These are phyloP conservation scores for Phytophthora fragariae DNA, from an alignment of 352 stramenopile species.

Conservation along the genomic window DNA sequence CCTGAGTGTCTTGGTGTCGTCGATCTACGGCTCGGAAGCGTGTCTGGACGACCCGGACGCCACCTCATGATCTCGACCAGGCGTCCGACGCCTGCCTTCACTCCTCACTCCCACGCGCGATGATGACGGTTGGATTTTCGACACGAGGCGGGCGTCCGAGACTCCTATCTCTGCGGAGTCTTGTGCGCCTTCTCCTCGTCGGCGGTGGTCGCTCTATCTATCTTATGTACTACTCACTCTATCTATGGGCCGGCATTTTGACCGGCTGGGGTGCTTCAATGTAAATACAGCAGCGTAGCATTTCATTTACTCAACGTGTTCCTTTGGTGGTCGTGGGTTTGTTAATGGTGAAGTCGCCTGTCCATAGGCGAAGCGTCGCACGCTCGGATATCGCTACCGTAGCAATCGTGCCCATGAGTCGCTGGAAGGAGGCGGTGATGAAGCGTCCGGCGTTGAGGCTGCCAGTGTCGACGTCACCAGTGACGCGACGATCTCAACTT, in stretches of 20 bases:
- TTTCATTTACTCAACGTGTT: conserved; percentile 2
- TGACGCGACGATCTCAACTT: neutral
- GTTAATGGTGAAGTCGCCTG: neutral
- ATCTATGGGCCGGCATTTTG: conserved; percentile 46
- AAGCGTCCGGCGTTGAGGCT: conserved; percentile 16
- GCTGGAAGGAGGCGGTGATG: neutral
- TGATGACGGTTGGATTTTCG: conserved; percentile 23
- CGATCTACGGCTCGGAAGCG: conserved; percentile 64
- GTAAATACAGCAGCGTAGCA: conserved; percentile 48
- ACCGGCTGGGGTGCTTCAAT: conserved; percentile 40
- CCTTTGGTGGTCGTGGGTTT: neutral
- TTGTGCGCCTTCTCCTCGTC: conserved; percentile 3
- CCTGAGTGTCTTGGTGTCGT: conserved; percentile 63
- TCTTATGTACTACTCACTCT: conserved; percentile 41
- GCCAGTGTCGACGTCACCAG: conserved; percentile 3
- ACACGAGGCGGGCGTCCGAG: conserved; percentile 1
- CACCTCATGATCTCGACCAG: conserved; percentile 36
- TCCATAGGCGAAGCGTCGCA: conserved; percentile 11
- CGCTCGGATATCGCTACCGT: conserved; percentile 2
- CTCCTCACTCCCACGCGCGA: conserved; percentile 10
- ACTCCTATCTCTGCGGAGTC: neutral
- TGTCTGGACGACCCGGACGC: conserved; percentile 35
- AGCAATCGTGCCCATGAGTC: conserved; percentile 12
- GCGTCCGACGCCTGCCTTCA: conserved; percentile 23
- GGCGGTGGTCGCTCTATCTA: conserved; percentile 41